Base-by-base conservation (phyloP, 805 yeast species). In the Zygotorulaspora chibaensis region DNA sequence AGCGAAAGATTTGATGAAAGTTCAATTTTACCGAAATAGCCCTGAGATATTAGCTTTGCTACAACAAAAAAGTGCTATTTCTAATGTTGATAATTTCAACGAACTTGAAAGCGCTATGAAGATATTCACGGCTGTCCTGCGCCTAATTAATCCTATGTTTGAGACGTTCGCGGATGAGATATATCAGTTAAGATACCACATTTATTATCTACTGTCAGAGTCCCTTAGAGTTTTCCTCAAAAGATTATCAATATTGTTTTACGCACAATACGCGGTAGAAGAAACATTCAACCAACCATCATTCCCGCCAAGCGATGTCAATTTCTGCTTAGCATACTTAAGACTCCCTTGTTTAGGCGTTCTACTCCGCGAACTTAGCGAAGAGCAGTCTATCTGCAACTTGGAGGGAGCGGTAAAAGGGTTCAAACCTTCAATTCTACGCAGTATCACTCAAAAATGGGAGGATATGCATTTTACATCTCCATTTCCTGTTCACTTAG, bases 401-500 rank as follows among this genome's bases (percentile, higher is more conserved):
- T 23, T 48, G 6, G 20, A 42, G n/a, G 10, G 20, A 12, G 20
- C 26, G 12, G 27, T n/a, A 20, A 11, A 10, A 17, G 18, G 12
- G 16, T 39, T 45, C 10, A 12, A 23, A 20, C 9, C 27, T 8
- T 12, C 20, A 17, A 12, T 20, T 7, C 13, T 13, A 8, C 15
- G 17, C 17, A 26, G 17, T 16, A n/a, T 39, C 10, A 36, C 44
- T 5, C 25, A n/a, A 11, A 20, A 35, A 7, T 26, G 40, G n/a
- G 46, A 43, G 3, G n/a, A 17, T 5, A 27, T 45, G 18, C n/a
- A 31, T 2, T 35, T 37, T 15, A 35, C 39, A 18, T 40, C 38
- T 18, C 38, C 95, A 0, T 86, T 86, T 0, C 58, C 75, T 2
- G 66, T 83, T n/a, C 71, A 73, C 34, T 68, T 89, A 40, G 71